phyloP scores from a whole-genome alignment of 108 stramenopile species.

The Pseudonitzschia pungens region DNA sequence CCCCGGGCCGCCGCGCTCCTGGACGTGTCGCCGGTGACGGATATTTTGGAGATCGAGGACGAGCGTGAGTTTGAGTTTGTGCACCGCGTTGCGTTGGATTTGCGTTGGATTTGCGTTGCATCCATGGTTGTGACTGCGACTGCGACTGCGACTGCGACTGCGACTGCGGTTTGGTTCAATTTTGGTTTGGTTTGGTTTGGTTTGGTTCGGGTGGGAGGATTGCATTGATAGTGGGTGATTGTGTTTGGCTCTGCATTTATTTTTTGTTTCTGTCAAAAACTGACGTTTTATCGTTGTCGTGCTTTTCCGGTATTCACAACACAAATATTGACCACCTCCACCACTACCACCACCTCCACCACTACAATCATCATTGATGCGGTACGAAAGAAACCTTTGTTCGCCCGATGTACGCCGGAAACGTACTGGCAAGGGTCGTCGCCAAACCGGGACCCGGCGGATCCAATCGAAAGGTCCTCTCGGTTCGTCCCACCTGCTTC shows the following conservation, averaged over 20 bases:
- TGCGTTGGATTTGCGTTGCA: too few species aligned
- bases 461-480: slow-evolving; percentile 71
- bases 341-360: background rate
- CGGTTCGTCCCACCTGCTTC: slow-evolving; percentile 94
- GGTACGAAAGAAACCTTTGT: slow-evolving; percentile 89
- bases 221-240: too few species aligned
- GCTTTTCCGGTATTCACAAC: background rate
- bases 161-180: too few species aligned
- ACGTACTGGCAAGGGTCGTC: slow-evolving; percentile 95
- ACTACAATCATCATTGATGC: too few species aligned
- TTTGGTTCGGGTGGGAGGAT: too few species aligned
- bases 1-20: slow-evolving; percentile 94
- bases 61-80: slow-evolving; percentile 67
- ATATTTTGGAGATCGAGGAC: slow-evolving; percentile 87
- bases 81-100: too few species aligned
- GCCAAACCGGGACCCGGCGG: slow-evolving; percentile 28
- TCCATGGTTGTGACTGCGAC: too few species aligned
- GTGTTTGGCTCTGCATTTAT: too few species aligned
- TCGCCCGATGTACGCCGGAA: slow-evolving; percentile 99
- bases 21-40: slow-evolving; percentile 88
- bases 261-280: too few species aligned
- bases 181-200: too few species aligned
- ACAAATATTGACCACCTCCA: background rate
- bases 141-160: too few species aligned
- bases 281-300: too few species aligned